A percentile compares a stretch with the other conserved stretches of the same genome.
Evolutionary conservation across 805 yeast species (phyloP).

Genomic region (Schizosaccharomyces cryophilus): DNA sequence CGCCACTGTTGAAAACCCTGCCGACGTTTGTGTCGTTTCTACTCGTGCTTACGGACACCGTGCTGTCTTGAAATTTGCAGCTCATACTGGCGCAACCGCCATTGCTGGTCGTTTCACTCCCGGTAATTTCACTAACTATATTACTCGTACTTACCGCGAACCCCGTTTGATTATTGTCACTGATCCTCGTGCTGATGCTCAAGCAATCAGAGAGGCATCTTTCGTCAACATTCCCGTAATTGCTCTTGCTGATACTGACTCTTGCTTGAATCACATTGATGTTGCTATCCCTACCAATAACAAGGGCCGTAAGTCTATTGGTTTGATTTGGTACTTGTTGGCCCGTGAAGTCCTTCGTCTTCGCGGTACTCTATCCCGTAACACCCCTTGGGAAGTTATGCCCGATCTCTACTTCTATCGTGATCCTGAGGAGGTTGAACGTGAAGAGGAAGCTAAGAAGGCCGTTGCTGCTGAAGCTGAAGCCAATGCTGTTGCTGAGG

Average conservation of each 20-base stretch:
- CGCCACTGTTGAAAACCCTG: constrained; percentile 96
- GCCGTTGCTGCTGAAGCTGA: constrained; percentile 42
- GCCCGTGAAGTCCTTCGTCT: constrained; percentile 98
- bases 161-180: constrained; percentile 98
- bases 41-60: constrained; percentile 99
- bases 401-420: constrained; percentile 99
- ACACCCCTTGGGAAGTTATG: constrained; percentile 96
- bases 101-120: constrained; percentile 99
- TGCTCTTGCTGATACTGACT: constrained; percentile 95
- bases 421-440: constrained; percentile 98
- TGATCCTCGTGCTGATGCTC: constrained; percentile 99
- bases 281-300: constrained; percentile 99
- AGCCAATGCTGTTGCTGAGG: constrained; percentile 15
- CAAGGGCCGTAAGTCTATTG: constrained; percentile 99
- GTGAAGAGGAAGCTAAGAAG: constrained; percentile 35
- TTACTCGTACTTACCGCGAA: constrained; percentile 99
- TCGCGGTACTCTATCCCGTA: constrained; percentile 92
- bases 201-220: constrained; percentile 98
- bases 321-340: constrained; percentile 98
- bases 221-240: constrained; percentile 99
- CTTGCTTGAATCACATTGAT: constrained; percentile 96
- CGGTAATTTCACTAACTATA: constrained; percentile 99
- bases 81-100: constrained; percentile 99
- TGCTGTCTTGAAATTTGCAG: constrained; percentile 97
- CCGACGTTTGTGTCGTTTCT: constrained; percentile 95